These are phyloP conservation scores for Mortierella sp. DNA, from an alignment of 371 early-diverging fungal genomes.

Conservation along the genomic window DNA sequence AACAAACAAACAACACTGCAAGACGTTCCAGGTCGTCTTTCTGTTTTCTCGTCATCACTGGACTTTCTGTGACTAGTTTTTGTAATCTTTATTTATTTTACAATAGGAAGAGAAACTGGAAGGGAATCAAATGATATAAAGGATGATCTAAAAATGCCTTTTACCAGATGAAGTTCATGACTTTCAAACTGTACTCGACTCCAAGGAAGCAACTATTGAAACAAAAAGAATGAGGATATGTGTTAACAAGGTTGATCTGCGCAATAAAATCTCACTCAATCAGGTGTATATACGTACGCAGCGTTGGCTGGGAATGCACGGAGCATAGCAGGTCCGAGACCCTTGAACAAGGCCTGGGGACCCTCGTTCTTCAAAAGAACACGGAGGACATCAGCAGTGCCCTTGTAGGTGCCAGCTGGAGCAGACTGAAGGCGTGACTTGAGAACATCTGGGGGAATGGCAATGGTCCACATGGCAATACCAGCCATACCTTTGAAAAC, in stretches of 20 bases:
- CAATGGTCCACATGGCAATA: conserved; percentile 89
- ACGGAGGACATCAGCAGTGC: conserved; percentile 82
- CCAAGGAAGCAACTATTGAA: conserved; percentile 74
- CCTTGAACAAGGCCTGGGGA: conserved; percentile 94
- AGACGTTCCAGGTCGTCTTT: no score
- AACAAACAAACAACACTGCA: no score
- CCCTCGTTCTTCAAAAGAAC: conserved; percentile 92
- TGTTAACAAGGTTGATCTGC: conserved; percentile 39
- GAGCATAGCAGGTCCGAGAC: conserved; percentile 95
- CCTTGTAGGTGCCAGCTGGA: conserved; percentile 93
- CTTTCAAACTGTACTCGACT: conserved; percentile 73
- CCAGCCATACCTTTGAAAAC: conserved; percentile 71
- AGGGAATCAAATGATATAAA: no score
- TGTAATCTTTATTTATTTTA: neutral
- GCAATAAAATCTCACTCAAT: no score
- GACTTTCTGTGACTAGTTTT: neutral
- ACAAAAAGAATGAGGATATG: conserved; percentile 28
- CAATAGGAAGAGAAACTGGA: no score
- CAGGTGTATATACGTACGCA: conserved; percentile 58
- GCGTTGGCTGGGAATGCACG: conserved; percentile 97
- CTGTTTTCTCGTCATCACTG: no score
- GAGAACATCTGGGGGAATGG: conserved; percentile 95
- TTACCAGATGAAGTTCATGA: conserved; percentile 78
- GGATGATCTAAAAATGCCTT: neutral
- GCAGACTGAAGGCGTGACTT: conserved; percentile 97